phyloP scores from a whole-genome alignment of 2,329 filamentous ascomycete species.

The Fusarium avenaceum region DNA sequence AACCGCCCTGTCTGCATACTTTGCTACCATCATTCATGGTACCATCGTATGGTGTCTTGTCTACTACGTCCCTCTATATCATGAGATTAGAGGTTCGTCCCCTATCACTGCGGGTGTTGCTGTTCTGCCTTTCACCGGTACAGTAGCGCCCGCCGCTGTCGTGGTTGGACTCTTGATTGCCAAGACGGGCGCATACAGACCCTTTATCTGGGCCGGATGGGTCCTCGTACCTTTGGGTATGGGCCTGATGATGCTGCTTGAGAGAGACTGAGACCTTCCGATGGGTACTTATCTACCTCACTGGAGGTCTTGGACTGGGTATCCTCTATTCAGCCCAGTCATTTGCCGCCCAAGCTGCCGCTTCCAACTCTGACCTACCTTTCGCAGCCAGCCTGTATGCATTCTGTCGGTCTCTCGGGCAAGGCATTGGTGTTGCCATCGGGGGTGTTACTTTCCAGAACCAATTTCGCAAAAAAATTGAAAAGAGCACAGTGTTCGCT shows the following conservation, averaged over 20 bases:
- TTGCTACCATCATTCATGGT: slow-evolving; percentile 42
- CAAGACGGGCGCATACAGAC: slow-evolving; percentile 70
- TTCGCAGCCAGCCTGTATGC: slow-evolving; percentile 73
- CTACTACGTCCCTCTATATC: slow-evolving; percentile 45
- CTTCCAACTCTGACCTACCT: slow-evolving; percentile 57
- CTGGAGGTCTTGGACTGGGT: slow-evolving; percentile 71
- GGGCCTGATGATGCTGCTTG: slow-evolving; percentile 67
- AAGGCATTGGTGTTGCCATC: slow-evolving; percentile 74
- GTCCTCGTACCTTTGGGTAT: slow-evolving; percentile 69
- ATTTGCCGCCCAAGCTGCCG: slow-evolving; percentile 71
- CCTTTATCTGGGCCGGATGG: slow-evolving; percentile 74
- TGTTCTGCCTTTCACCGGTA: slow-evolving; percentile 70
- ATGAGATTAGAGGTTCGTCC: slow-evolving; percentile 42
- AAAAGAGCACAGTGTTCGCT: slow-evolving; percentile 62
- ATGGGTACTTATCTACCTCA: slow-evolving; percentile 74
- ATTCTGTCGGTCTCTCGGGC: slow-evolving; percentile 72
- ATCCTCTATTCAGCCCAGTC: slow-evolving; percentile 74
- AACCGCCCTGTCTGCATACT: slow-evolving; percentile 42
- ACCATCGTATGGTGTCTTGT: slow-evolving; percentile 43
- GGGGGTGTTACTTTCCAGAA: slow-evolving; percentile 80
- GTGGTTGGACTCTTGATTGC: slow-evolving; percentile 69
- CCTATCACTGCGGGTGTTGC: slow-evolving; percentile 59
- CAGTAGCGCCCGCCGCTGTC: slow-evolving; percentile 72
- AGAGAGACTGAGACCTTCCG: slow-evolving; percentile 63
- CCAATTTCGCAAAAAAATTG: slow-evolving; percentile 65